Evolutionary conservation across 805 yeast species (phyloP).

Genomic region (Kodamaea restingae): DNA sequence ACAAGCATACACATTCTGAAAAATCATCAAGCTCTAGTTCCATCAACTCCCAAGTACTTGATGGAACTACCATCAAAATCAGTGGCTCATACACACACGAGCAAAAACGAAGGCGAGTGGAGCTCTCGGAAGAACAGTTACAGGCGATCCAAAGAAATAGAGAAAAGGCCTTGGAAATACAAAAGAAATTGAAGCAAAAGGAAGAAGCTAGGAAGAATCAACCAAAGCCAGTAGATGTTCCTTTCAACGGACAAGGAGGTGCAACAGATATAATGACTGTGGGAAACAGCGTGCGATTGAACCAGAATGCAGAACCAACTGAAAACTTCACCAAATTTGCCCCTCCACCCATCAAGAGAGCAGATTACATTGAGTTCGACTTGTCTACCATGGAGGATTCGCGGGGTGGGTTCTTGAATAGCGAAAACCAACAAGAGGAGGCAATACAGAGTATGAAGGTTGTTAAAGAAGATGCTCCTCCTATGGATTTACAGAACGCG

Average conservation of each 20-base stretch:
- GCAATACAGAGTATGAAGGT: constrained; percentile 41
- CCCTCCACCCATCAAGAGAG: constrained; percentile 44
- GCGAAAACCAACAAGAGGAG: constrained; percentile 36
- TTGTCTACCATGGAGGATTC: constrained; percentile 86
- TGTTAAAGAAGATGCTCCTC: constrained; percentile 61
- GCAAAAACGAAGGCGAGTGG: constrained; percentile 21
- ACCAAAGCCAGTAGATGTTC: constrained; percentile 1
- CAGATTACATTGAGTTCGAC: constrained; percentile 80
- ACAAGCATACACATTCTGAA: too few relatives aligned
- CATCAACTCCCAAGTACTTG: constrained; percentile 3
- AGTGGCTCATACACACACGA: constrained; percentile 6
- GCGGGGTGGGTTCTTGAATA: constrained; percentile 74
- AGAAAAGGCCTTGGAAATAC: constrained; percentile 47
- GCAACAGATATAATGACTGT: constrained; percentile 4
- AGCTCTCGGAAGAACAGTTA: constrained; percentile 47
- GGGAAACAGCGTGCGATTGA: constrained; percentile 8
- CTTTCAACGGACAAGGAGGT: neutral
- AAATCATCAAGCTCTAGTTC: too few relatives aligned
- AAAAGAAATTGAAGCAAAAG: constrained; percentile 16
- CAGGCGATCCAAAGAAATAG: constrained; percentile 50
- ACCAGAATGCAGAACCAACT: constrained; percentile 5
- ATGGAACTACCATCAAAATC: constrained; percentile 5
- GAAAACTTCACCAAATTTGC: constrained; percentile 12
- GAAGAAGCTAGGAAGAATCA: constrained; percentile 1
- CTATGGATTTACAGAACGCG: constrained; percentile 65